These are phyloP conservation scores for Pholiota molesta DNA, from an alignment of 768 basidiomycete genomes.

Conservation along the genomic window DNA sequence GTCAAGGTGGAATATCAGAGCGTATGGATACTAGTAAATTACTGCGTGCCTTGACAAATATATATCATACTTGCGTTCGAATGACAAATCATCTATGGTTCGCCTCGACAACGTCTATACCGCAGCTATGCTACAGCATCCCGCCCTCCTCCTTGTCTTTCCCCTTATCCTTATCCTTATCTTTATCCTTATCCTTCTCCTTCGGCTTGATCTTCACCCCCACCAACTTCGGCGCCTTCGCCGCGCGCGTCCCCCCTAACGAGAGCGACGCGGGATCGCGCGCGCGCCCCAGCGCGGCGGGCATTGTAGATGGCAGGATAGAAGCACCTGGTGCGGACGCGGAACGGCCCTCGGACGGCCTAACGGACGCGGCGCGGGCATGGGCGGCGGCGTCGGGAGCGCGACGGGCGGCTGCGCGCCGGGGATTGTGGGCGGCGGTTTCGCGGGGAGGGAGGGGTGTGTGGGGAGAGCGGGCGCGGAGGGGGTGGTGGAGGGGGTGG, in stretches of 20 bases:
- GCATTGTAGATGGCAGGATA: neutral
- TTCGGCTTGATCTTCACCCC: constrained; percentile 49
- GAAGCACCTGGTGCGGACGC: too few species aligned
- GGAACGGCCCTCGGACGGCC: constrained; percentile 28
- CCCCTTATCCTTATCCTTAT: neutral
- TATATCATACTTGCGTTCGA: too few species aligned
- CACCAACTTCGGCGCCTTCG: constrained; percentile 30
- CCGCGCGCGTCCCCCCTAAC: constrained; percentile 4
- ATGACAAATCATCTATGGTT: too few species aligned
- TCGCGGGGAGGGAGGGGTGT: constrained; percentile 46
- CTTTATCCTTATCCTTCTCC: constrained; percentile 16
- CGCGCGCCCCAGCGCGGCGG: neutral
- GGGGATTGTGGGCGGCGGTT: constrained; percentile 39
- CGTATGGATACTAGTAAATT: too few species aligned
- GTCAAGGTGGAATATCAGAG: too few species aligned
- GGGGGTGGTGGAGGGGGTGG: neutral
- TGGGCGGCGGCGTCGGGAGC: constrained; percentile 13
- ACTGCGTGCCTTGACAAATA: too few species aligned
- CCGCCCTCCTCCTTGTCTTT: too few species aligned
- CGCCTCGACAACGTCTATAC: too few species aligned
- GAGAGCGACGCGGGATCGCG: neutral
- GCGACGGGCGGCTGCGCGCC: constrained; percentile 11
- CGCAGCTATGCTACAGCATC: too few species aligned
- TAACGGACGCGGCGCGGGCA: constrained; percentile 19
- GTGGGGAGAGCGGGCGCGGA: constrained; percentile 11